Evolutionary conservation across 2,329 filamentous ascomycete species (phyloP).

Genomic region (Fusarium sp.): DNA sequence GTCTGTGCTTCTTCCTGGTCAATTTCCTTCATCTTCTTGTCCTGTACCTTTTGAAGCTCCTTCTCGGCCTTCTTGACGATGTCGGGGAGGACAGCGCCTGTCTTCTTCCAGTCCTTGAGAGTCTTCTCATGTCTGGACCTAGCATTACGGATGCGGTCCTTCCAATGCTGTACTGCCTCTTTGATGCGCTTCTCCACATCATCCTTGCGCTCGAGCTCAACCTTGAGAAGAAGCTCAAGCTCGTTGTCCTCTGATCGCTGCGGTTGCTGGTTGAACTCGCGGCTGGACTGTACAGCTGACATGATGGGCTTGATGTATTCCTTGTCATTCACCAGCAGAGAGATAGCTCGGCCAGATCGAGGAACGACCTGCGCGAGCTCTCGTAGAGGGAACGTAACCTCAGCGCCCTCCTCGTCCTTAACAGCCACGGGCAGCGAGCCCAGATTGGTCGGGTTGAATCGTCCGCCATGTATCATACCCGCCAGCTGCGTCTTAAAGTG

Average conservation of each 20-base stretch:
- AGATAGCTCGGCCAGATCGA: conserved; percentile 54
- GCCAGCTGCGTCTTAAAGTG: conserved; percentile 59
- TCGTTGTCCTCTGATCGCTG: conserved; percentile 68
- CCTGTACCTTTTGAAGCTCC: conserved; percentile 61
- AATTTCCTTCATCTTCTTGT: conserved; percentile 64
- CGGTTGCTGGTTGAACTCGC: conserved; percentile 71
- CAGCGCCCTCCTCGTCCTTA: conserved; percentile 45
- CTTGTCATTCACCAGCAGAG: conserved; percentile 56
- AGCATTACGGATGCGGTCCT: conserved; percentile 60
- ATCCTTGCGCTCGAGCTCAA: conserved; percentile 64
- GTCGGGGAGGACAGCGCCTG: conserved; percentile 57
- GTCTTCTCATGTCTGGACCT: conserved; percentile 60
- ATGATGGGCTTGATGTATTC: conserved; percentile 65
- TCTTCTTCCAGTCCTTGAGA: conserved; percentile 62
- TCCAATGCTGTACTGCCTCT: conserved; percentile 62
- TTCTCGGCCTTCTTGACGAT: conserved; percentile 60
- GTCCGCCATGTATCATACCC: conserved; percentile 56
- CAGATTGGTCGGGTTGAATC: conserved; percentile 63
- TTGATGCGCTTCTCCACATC: conserved; percentile 57
- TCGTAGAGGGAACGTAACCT: conserved; percentile 59
- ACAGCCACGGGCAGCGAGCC: conserved; percentile 58
- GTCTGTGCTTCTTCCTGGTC: conserved; percentile 62
- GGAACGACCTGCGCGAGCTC: conserved; percentile 67
- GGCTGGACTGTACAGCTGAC: conserved; percentile 63
- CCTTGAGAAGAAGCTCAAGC: conserved; percentile 65